A percentile compares a stretch with the other conserved stretches of the same genome.
Evolutionary conservation across 2,329 filamentous ascomycete species (phyloP).

Genomic region (Cercospora sp.): DNA sequence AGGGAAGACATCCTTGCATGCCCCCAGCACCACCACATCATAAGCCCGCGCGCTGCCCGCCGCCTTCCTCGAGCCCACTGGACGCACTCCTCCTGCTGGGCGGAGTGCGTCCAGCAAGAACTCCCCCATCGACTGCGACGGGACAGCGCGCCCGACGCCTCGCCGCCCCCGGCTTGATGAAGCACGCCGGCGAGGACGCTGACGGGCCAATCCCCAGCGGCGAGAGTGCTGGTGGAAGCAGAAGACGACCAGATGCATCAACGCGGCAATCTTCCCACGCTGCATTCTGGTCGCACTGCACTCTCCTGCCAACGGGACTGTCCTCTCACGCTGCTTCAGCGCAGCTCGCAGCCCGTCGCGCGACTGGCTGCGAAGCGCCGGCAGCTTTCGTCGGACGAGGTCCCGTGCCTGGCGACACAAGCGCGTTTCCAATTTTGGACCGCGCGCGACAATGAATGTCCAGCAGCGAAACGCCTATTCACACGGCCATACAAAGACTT

Average conservation of each 20-base stretch:
- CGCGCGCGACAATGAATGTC: slow-evolving; percentile 32
- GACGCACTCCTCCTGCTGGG: slow-evolving; percentile 22
- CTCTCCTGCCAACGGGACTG: background rate
- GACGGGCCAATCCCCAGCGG: background rate
- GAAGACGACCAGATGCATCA: background rate
- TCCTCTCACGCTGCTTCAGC: slow-evolving; percentile 7
- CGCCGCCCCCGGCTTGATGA: background rate
- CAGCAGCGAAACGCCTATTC: slow-evolving; percentile 44
- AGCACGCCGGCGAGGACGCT: background rate
- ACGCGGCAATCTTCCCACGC: background rate
- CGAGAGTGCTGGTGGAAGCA: background rate
- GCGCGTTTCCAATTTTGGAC: background rate
- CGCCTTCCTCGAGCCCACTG: background rate
- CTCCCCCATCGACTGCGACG: slow-evolving; percentile 9
- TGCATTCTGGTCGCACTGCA: background rate
- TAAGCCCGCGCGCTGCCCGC: background rate
- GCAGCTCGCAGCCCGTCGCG: slow-evolving; percentile 1
- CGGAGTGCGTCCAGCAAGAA: slow-evolving; percentile 23
- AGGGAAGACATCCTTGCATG: slow-evolving; percentile 12
- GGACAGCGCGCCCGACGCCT: background rate
- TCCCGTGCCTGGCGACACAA: slow-evolving; percentile 2
- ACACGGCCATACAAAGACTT: slow-evolving; percentile 36
- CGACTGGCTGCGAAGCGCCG: slow-evolving; percentile 16
- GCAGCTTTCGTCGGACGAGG: background rate
- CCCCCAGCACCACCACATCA: background rate